Conservation (phyloP, 2,329 filamentous ascomycete genomes). For the Verticillium alfalfae region DNA sequence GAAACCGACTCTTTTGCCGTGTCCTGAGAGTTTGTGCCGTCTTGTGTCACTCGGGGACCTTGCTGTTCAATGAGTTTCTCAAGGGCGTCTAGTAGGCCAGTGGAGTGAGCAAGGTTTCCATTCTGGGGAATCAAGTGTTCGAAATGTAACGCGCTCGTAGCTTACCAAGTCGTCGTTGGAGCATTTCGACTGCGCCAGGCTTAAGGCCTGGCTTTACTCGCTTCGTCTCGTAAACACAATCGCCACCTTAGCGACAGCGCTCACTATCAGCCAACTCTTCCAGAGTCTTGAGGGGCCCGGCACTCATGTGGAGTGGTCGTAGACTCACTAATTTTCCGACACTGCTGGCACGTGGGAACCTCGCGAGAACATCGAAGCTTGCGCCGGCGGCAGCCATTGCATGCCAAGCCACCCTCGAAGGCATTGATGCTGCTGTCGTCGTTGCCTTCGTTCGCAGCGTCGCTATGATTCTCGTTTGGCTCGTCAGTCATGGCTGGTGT, state of each 20-base stretch:
- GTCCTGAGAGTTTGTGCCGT: not conserved
- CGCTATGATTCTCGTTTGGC: not conserved
- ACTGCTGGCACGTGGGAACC: slow-evolving; percentile 6
- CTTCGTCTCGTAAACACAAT: slow-evolving; percentile 24
- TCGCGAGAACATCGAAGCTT: slow-evolving; percentile 7
- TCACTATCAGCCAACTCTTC: not conserved
- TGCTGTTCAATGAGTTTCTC: slow-evolving; percentile 5
- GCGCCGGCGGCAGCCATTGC: slow-evolving; percentile 7
- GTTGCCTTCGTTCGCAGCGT: not conserved
- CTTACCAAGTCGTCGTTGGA: slow-evolving; percentile 25
- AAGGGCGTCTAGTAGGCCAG: slow-evolving; percentile 9
- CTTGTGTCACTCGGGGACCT: not conserved
- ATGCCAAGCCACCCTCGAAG: slow-evolving; percentile 2
- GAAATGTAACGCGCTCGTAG: not conserved
- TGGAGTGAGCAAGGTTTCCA: not conserved
- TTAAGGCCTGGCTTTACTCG: slow-evolving; percentile 29
- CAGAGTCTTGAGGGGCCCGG: not conserved
- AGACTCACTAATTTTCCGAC: slow-evolving; percentile 6
- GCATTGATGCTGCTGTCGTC: not conserved
- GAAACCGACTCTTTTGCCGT: not conserved
- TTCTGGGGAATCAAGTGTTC: no score
- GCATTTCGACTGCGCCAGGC: slow-evolving; percentile 26
- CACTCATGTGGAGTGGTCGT: not conserved
- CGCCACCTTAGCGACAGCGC: slow-evolving; percentile 3
- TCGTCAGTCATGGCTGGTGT: not conserved